phyloP scores from a whole-genome alignment of 495 filamentous ascomycete genomes.

The Trichoderma gamsii region DNA sequence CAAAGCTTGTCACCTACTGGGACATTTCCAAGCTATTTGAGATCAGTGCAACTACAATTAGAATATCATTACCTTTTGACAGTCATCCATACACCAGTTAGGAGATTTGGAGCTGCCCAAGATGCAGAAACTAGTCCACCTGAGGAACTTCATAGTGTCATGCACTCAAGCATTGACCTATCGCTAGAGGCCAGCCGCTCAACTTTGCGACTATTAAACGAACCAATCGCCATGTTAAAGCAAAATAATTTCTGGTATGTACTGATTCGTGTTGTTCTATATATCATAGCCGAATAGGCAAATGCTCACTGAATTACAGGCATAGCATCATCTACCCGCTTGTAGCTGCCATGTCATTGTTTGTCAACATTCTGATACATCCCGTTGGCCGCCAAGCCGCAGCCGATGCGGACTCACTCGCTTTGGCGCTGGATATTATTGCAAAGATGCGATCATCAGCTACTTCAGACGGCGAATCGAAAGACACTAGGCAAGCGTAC shows the following conservation, averaged over 20 bases:
- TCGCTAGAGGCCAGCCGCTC: constrained; percentile 19
- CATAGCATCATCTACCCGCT: constrained; percentile 8
- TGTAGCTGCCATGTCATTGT: constrained; percentile 14
- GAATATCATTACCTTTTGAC: constrained; percentile 18
- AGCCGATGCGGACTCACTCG: not conserved
- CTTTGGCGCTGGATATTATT: not conserved
- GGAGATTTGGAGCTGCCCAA: constrained; percentile 18
- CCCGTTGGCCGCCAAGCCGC: not conserved
- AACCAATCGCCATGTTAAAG: not conserved
- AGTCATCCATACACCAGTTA: constrained; percentile 16
- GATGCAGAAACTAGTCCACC: constrained; percentile 5
- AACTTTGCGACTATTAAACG: not conserved
- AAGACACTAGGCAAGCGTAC: not conserved
- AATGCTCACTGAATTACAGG: not conserved
- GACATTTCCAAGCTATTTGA: not conserved
- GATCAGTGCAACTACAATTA: constrained; percentile 8
- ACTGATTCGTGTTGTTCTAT: not conserved
- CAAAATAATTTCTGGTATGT: constrained; percentile 13
- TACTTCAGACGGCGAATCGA: not conserved
- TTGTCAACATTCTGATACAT: constrained; percentile 17
- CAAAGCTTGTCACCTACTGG: not conserved
- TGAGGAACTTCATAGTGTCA: constrained; percentile 19
- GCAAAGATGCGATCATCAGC: not conserved
- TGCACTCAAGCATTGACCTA: constrained; percentile 19
- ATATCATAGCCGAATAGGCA: too few species aligned